A percentile compares a stretch with the other conserved stretches of the same genome.
These are phyloP conservation scores for Tuber aestivum DNA, from an alignment of 495 filamentous ascomycete species.

Conservation along the genomic window DNA sequence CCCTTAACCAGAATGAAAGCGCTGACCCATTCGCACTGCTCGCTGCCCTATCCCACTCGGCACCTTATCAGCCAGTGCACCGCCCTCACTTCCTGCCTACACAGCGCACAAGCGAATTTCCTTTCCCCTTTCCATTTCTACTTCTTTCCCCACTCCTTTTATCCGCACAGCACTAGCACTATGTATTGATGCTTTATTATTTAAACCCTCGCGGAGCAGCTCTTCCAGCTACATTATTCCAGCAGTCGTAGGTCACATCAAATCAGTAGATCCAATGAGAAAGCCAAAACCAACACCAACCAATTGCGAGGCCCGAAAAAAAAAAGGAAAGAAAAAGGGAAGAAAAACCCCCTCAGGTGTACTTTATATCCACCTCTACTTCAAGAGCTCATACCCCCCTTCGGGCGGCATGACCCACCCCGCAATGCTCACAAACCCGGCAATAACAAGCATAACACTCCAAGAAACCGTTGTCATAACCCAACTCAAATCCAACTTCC, in stretches of 20 bases:
- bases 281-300: constrained; percentile 1
- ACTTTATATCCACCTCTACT: constrained; percentile 11
- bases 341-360: background rate
- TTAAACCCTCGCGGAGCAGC: background rate
- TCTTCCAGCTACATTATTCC: background rate
- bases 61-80: background rate
- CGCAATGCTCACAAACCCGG: constrained; percentile 56
- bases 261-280: background rate
- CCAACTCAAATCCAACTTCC: constrained; percentile 73
- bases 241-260: background rate
- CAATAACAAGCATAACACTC: constrained; percentile 57
- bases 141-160: background rate
- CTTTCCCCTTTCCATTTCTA: background rate
- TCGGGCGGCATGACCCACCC: constrained; percentile 67
- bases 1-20: background rate
- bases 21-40: background rate
- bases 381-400: constrained; percentile 69
- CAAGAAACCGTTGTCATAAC: constrained; percentile 70
- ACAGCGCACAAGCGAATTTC: background rate
- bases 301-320: background rate
- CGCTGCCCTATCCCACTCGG: background rate
- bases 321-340: background rate
- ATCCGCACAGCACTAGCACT: background rate
- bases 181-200: background rate
- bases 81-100: background rate